Evolutionary conservation across 2,329 filamentous ascomycete species (phyloP).

Genomic region (Fusarium dimerum): DNA sequence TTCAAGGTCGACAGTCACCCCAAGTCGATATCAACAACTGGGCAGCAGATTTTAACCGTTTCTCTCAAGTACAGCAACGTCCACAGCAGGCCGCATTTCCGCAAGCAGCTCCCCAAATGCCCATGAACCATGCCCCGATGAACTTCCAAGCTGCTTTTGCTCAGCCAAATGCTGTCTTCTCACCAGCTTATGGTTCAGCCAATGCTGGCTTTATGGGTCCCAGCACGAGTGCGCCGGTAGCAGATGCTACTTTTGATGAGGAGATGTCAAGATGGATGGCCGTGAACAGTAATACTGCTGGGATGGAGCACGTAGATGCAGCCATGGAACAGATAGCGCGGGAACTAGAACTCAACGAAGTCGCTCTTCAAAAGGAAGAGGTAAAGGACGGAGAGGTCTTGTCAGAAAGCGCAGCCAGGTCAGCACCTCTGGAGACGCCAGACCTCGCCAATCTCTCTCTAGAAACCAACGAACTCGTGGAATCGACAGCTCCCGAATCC

Average conservation of each 20-base stretch:
- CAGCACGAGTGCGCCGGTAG: constrained; percentile 16
- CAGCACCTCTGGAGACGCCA: constrained; percentile 31
- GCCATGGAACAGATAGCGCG: constrained; percentile 46
- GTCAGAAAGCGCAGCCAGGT: constrained; percentile 7
- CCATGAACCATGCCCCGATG: constrained; percentile 25
- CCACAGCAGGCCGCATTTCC: constrained; percentile 21
- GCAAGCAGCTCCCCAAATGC: constrained; percentile 26
- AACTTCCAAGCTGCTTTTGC: constrained; percentile 35
- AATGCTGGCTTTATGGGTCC: constrained; percentile 28
- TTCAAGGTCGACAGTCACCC: constrained; percentile 26
- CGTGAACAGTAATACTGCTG: constrained; percentile 31
- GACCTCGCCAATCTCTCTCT: constrained; percentile 37
- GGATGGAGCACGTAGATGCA: constrained; percentile 43
- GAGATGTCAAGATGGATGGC: constrained; percentile 46
- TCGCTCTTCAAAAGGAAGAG: constrained; percentile 26
- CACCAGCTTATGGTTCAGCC: constrained; percentile 32
- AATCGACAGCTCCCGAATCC: constrained; percentile 15
- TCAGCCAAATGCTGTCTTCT: constrained; percentile 29
- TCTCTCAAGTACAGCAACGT: constrained; percentile 30
- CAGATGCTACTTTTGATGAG: constrained; percentile 39
- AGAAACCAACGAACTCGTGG: constrained; percentile 12
- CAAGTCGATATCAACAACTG: constrained; percentile 32
- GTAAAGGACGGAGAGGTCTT: constrained; percentile 2
- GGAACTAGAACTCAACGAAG: constrained; percentile 41
- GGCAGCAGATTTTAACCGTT: constrained; percentile 41